Percentiles rank a stretch among this genome's conserved stretches.
phyloP scores from a whole-genome alignment of 2,329 filamentous ascomycete genomes.

The Aspergillus texensis region DNA sequence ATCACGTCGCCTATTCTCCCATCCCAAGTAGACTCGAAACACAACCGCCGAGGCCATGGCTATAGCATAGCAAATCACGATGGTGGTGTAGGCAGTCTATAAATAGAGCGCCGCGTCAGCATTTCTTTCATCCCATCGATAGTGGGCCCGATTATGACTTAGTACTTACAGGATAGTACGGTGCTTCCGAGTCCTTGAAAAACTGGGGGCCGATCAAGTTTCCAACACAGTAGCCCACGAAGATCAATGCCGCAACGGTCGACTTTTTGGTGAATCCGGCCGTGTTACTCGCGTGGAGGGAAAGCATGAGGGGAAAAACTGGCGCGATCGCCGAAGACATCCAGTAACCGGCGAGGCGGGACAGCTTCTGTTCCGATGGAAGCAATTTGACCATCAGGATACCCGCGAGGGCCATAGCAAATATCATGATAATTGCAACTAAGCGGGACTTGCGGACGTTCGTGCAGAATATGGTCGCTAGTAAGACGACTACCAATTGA shows the following conservation, averaged over 20 bases:
- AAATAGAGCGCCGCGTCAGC: not conserved
- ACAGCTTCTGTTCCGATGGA: slow-evolving; percentile 13
- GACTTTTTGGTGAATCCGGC: slow-evolving; percentile 25
- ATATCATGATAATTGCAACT: slow-evolving; percentile 18
- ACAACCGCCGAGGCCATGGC: slow-evolving; percentile 16
- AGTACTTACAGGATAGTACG: slow-evolving; percentile 13
- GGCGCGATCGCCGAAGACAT: slow-evolving; percentile 21
- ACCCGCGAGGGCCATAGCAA: slow-evolving; percentile 21
- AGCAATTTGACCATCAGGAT: slow-evolving; percentile 27
- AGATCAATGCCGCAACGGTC: slow-evolving; percentile 18
- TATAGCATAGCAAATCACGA: slow-evolving; percentile 24
- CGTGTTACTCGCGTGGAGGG: slow-evolving; percentile 17
- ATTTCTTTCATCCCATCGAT: not conserved
- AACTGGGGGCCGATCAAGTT: slow-evolving; percentile 23
- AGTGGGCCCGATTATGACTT: not conserved
- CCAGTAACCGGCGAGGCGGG: slow-evolving; percentile 25
- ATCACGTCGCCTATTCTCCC: slow-evolving; percentile 18
- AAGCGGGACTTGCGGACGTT: slow-evolving; percentile 21
- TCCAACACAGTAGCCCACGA: slow-evolving; percentile 21
- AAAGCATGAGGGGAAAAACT: slow-evolving; percentile 23
- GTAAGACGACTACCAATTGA: slow-evolving; percentile 21
- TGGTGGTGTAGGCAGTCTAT: slow-evolving; percentile 26
- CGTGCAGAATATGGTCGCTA: slow-evolving; percentile 19
- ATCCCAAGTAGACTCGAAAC: slow-evolving; percentile 18
- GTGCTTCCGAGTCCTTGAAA: slow-evolving; percentile 18